Percentiles rank a stretch among this genome's conserved stretches.
These are phyloP conservation scores for Barnettozyma populi DNA, from an alignment of 805 yeast species.

Conservation along the genomic window DNA sequence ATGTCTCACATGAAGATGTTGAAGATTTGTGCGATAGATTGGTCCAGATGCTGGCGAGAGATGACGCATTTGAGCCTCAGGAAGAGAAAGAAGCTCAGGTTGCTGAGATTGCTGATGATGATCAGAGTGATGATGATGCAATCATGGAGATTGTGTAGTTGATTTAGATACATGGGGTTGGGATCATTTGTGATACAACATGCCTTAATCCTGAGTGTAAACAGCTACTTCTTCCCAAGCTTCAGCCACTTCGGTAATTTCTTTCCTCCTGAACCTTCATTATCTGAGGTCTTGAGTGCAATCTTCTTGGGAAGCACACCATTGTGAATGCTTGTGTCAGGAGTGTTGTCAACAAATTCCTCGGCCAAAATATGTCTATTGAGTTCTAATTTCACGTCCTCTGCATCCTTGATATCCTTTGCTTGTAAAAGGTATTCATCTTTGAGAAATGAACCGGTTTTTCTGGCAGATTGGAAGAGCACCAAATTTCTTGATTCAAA, in stretches of 20 bases:
- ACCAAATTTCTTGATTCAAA: slow-evolving; percentile 45
- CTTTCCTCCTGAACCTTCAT: slow-evolving; percentile 10
- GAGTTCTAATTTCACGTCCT: slow-evolving; percentile 17
- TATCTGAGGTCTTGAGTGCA: not conserved
- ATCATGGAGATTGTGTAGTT: slow-evolving; percentile 32
- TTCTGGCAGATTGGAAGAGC: slow-evolving; percentile 24
- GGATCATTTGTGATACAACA: not conserved
- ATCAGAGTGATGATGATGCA: slow-evolving; percentile 30
- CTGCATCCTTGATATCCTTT: slow-evolving; percentile 28
- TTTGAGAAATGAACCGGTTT: slow-evolving; percentile 26
- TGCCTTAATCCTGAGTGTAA: not conserved
- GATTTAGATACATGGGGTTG: not conserved
- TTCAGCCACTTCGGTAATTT: slow-evolving; percentile 37
- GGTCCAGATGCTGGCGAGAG: slow-evolving; percentile 91
- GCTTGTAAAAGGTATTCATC: slow-evolving; percentile 27
- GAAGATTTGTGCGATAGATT: slow-evolving; percentile 73
- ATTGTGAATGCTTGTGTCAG: slow-evolving; percentile 14
- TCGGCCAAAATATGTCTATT: slow-evolving; percentile 8
- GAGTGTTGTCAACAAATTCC: not conserved
- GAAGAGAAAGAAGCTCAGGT: slow-evolving; percentile 36
- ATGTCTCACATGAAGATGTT: slow-evolving; percentile 40
- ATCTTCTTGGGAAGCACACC: slow-evolving; percentile 18
- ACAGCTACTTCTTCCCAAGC: slow-evolving; percentile 30
- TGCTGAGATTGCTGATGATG: slow-evolving; percentile 44
- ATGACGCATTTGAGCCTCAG: slow-evolving; percentile 50